phyloP scores from a whole-genome alignment of 2,329 filamentous ascomycete genomes.

The Tricladium varicosporioides region DNA sequence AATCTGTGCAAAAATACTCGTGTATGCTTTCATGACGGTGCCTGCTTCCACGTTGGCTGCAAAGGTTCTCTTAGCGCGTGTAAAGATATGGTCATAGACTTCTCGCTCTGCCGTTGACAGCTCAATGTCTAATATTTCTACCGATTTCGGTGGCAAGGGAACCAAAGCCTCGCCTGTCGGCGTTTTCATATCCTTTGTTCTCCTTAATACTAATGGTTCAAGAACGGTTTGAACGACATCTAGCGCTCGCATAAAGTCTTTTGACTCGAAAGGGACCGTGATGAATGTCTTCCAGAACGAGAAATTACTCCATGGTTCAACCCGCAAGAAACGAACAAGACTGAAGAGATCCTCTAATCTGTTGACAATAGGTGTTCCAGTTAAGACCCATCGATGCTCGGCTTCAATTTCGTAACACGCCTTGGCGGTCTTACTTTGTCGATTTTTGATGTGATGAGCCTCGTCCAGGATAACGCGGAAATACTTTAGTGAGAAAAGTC shows the following conservation, averaged over 20 bases:
- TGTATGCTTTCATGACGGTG: constrained; percentile 91
- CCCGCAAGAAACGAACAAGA: constrained; percentile 84
- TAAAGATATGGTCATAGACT: constrained; percentile 90
- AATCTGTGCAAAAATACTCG: constrained; percentile 96
- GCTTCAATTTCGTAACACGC: constrained; percentile 90
- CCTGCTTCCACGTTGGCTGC: constrained; percentile 85
- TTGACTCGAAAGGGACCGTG: constrained; percentile 93
- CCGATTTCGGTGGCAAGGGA: constrained; percentile 72
- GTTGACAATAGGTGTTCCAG: constrained; percentile 96
- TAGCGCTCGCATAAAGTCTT: constrained; percentile 87
- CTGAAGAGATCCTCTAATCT: constrained; percentile 93
- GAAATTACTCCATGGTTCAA: constrained; percentile 98
- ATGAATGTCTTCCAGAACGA: constrained; percentile 99
- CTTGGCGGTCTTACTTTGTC: constrained; percentile 88
- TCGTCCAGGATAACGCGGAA: constrained; percentile 96
- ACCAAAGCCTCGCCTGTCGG: constrained; percentile 81
- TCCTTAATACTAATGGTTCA: constrained; percentile 89
- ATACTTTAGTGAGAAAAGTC: constrained; percentile 90
- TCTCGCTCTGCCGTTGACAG: constrained; percentile 81
- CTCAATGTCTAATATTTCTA: constrained; percentile 86
- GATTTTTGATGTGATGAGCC: constrained; percentile 88
- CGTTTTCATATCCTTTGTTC: constrained; percentile 98
- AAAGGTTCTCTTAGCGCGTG: constrained; percentile 78
- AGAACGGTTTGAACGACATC: constrained; percentile 97
- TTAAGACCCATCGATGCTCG: constrained; percentile 87